Percentiles rank a stretch among this genome's conserved stretches.
Conservation (phyloP, 129 eudicot species). For the Centella asiatica region DNA sequence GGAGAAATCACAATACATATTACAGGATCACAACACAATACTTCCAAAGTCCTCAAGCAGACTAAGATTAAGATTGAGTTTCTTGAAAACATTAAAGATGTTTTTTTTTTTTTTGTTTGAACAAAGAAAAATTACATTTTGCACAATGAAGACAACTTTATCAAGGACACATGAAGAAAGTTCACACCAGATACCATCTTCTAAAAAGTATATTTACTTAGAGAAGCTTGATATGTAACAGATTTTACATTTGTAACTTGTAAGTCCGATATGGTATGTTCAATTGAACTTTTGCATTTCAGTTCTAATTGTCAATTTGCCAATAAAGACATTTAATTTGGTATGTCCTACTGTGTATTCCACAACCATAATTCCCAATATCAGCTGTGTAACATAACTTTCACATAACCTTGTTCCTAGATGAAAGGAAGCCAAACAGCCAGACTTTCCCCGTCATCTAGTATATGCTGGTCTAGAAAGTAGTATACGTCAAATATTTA, state of each 20-base stretch:
- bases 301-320: not conserved
- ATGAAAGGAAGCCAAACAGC: no score
- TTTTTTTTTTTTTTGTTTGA: not conserved
- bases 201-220: not conserved
- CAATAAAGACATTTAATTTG: not conserved
- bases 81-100: not conserved
- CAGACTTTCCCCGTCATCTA: not conserved
- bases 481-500: no score
- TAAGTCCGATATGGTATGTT: not conserved
- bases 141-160: not conserved
- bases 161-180: not conserved
- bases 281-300: not conserved
- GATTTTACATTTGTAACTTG: not conserved
- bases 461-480: not conserved
- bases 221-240: not conserved
- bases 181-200: not conserved
- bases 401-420: no score
- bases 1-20: not conserved
- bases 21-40: not conserved
- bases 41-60: not conserved
- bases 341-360: no score
- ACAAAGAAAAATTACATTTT: not conserved
- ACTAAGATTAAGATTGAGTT: not conserved
- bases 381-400: not conserved
- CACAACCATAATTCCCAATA: not conserved